Evolutionary conservation across 2,329 filamentous ascomycete genomes (phyloP), one percentile per base, ranked within the genome.

Genomic region (Pseudonectria buxi): DNA sequence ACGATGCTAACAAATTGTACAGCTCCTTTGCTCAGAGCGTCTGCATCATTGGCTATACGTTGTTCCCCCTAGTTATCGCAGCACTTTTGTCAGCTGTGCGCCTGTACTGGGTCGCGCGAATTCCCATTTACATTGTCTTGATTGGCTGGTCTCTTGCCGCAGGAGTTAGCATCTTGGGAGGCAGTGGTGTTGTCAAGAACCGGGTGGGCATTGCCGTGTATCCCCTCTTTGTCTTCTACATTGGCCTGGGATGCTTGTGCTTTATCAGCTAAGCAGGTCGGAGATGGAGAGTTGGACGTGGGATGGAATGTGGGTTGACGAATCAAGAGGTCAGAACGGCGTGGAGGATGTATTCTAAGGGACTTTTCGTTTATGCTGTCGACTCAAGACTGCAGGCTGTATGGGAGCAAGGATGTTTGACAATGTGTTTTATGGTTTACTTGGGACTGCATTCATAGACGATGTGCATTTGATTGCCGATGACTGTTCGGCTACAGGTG

Each of bases 1-100:
- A 9, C 24, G 10, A 39, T 37, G 31, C 54, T 59, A 46, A 56
- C 43, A 24, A 13, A 30, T 3, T 24, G 10, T 18, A 33, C 57
- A 96, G 90, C 54, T 95, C 92, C 13, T 98, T 98, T 62, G 92
- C 94, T 56, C 92, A 98, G 63, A 94, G 88, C 39, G 78, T 98
- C 49, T 96, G 89, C 62, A 94, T 98, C 53, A 98, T 98, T 58
- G 92, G 92, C 30, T 98, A 98, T 64, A 98, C 92, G 1, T 77
- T 98, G 37, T 98, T 98, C 66, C 92, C 92, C 2, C 77, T 98
- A 35, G 92, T 96, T 51, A 85, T 98, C 49, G 94, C 94, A 7
- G 81, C 90, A 2, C 68, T 95, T 33, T 77, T 98, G 45, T 95
- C 88, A 37, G 90, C 90, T 1, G 57, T 98, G 24, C 73, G 78